A percentile compares a stretch with the other conserved stretches of the same genome.
These are phyloP conservation scores for Vanrija sp. DNA, from an alignment of 1,284 basidiomycete genomes.

Conservation along the genomic window DNA sequence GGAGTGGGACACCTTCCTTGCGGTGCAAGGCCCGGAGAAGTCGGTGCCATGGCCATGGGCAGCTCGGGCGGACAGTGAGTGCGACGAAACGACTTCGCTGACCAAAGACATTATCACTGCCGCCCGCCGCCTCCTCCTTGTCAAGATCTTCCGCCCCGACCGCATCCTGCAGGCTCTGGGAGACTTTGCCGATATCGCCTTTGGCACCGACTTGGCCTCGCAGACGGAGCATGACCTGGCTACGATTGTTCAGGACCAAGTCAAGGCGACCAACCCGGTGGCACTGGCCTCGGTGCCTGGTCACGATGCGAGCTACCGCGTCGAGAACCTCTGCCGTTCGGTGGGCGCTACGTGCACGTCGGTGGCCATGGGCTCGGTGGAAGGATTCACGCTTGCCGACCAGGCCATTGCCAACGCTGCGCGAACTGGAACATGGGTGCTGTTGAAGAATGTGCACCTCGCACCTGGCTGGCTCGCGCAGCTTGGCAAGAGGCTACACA, in stretches of 20 bases:
- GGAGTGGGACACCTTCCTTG: slow-evolving; percentile 74
- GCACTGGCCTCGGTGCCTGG: slow-evolving; percentile 87
- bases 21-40: slow-evolving; percentile 66
- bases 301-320: slow-evolving; percentile 93
- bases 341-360: slow-evolving; percentile 71
- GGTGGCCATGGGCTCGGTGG: slow-evolving; percentile 96
- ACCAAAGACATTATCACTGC: slow-evolving; percentile 17
- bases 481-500: slow-evolving; percentile 93
- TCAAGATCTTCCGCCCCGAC: slow-evolving; percentile 45
- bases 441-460: slow-evolving; percentile 93
- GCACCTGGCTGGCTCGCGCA: slow-evolving; percentile 91
- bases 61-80: slow-evolving; percentile 30
- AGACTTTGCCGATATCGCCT: slow-evolving; percentile 34
- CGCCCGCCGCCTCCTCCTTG: slow-evolving; percentile 31
- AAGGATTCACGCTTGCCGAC: slow-evolving; percentile 90
- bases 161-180: slow-evolving; percentile 34
- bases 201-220: slow-evolving; percentile 35
- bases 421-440: slow-evolving; percentile 86
- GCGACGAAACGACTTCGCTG: slow-evolving; percentile 17
- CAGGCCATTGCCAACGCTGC: slow-evolving; percentile 88
- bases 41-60: slow-evolving; percentile 72
- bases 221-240: slow-evolving; percentile 58
- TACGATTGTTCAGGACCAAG: slow-evolving; percentile 70
- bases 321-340: slow-evolving; percentile 80
- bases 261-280: slow-evolving; percentile 75